These are phyloP conservation scores for Venturia aucupariae DNA, from an alignment of 2,329 filamentous ascomycete species.

Conservation along the genomic window DNA sequence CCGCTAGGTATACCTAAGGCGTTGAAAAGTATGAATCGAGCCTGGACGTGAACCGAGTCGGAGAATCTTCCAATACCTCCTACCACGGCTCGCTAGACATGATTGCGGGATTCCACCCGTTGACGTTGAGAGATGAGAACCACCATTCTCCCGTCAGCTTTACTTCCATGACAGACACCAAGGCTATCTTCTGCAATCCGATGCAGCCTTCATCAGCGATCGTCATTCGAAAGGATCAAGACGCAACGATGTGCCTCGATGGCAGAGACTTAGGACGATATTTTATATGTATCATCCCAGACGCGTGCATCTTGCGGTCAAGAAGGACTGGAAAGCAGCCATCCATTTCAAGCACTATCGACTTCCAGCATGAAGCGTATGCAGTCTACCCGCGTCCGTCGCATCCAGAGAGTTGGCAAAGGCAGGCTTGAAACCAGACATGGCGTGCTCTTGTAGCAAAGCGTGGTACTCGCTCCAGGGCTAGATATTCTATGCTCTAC, in stretches of 20 bases:
- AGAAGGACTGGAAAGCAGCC: neutral
- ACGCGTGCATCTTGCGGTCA: slow-evolving; percentile 3
- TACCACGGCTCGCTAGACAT: neutral
- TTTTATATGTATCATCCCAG: neutral
- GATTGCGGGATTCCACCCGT: neutral
- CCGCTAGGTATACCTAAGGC: neutral
- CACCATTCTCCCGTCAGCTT: no score
- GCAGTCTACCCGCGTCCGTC: neutral
- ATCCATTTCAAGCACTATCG: neutral
- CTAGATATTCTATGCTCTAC: neutral
- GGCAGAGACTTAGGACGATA: neutral
- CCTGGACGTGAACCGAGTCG: neutral
- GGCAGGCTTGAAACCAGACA: neutral
- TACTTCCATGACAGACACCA: no score
- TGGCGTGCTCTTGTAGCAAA: neutral
- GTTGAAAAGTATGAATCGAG: neutral
- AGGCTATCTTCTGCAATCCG: neutral
- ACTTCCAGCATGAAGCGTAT: neutral
- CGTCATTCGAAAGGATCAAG: neutral
- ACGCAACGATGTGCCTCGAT: neutral
- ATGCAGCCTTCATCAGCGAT: neutral
- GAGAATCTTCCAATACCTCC: neutral
- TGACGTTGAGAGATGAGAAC: neutral
- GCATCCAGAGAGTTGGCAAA: neutral
- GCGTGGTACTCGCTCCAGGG: neutral